Percentiles rank a stretch among this genome's conserved stretches.
These are phyloP conservation scores for Fonsecaea pedrosoi DNA, from an alignment of 2,329 filamentous ascomycete genomes.

Conservation along the genomic window DNA sequence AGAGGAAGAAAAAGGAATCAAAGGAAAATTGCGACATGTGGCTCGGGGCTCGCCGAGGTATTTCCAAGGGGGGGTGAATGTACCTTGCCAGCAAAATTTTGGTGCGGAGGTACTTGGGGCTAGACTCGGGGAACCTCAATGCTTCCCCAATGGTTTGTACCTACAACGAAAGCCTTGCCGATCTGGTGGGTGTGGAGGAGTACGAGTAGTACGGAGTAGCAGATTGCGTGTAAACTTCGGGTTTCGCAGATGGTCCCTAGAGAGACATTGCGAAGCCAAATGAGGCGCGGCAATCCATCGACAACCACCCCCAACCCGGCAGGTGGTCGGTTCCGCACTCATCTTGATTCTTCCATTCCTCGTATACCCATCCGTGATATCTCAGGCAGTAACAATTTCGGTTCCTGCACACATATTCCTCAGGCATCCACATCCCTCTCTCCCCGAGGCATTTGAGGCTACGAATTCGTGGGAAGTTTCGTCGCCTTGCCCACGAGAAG, in stretches of 20 bases:
- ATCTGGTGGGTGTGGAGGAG: neutral
- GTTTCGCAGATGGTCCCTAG: neutral
- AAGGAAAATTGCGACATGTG: neutral
- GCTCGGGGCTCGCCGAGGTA: neutral
- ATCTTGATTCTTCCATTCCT: neutral
- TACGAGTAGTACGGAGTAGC: too few relatives aligned
- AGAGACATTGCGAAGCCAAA: slow-evolving; percentile 1
- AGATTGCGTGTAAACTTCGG: slow-evolving; percentile 1
- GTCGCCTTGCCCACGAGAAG: neutral
- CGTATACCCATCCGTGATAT: neutral
- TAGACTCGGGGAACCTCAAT: neutral
- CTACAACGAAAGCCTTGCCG: neutral
- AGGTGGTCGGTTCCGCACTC: neutral
- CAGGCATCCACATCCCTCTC: neutral
- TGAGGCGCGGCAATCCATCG: neutral
- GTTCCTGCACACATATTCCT: neutral
- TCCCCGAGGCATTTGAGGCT: neutral
- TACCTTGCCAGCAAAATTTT: slow-evolving; percentile 12
- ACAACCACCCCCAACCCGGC: neutral
- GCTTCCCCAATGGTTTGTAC: neutral
- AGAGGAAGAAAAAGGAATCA: neutral
- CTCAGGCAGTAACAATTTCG: slow-evolving; percentile 3
- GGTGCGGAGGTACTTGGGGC: slow-evolving; percentile 14
- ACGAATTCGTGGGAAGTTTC: neutral
- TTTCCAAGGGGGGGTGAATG: slow-evolving; percentile 4